These are phyloP conservation scores for Diplocarpon mali DNA, from an alignment of 2,329 filamentous ascomycete species.

Conservation along the genomic window DNA sequence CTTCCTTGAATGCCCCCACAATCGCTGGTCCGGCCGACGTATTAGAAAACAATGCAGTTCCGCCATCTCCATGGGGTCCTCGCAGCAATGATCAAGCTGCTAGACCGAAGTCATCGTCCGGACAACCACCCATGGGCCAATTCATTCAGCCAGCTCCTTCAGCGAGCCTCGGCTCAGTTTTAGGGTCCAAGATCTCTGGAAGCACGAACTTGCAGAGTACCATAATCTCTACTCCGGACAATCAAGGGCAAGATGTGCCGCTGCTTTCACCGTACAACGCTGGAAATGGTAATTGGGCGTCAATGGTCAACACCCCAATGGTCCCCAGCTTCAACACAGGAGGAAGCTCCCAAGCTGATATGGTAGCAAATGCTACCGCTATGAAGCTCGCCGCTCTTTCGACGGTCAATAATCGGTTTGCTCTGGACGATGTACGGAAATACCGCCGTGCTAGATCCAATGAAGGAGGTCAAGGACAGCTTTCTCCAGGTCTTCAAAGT, in stretches of 20 bases:
- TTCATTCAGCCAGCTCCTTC: constrained; percentile 76
- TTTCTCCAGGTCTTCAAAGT: constrained; percentile 55
- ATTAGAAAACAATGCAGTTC: constrained; percentile 48
- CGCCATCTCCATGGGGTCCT: constrained; percentile 71
- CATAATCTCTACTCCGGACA: constrained; percentile 64
- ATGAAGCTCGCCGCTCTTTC: constrained; percentile 98
- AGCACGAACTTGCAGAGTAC: constrained; percentile 72
- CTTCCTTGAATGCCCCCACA: constrained; percentile 60
- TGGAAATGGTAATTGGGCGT: constrained; percentile 89
- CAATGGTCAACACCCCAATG: constrained; percentile 97
- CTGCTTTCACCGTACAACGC: constrained; percentile 74
- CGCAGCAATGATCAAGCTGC: constrained; percentile 39
- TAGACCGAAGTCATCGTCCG: constrained; percentile 67
- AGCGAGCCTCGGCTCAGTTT: constrained; percentile 68
- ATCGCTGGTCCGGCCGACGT: constrained; percentile 60
- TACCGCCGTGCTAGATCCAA: constrained; percentile 86
- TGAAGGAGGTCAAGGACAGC: constrained; percentile 56
- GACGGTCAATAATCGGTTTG: constrained; percentile 96
- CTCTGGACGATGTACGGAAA: constrained; percentile 91
- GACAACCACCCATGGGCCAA: constrained; percentile 83
- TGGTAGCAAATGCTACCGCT: constrained; percentile 96
- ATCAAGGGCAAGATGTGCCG: constrained; percentile 59
- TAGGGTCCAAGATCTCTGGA: constrained; percentile 49
- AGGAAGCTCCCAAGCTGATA: constrained; percentile 65
- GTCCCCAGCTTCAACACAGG: constrained; percentile 65